phyloP scores from a whole-genome alignment of 73 alveolate species.

The Stentor roeselii region DNA sequence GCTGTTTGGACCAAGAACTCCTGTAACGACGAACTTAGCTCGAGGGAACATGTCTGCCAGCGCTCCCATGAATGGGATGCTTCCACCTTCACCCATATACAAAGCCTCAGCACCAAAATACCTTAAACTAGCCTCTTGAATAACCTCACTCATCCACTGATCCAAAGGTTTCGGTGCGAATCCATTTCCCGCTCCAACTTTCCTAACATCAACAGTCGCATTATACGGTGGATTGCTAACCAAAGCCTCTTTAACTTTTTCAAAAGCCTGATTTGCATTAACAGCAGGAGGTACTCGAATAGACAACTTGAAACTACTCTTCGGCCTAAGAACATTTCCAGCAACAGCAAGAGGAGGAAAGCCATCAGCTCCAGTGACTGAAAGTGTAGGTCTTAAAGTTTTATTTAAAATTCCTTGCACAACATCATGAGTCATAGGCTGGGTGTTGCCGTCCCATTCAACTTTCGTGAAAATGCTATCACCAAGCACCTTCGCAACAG shows the following conservation, averaged over 20 bases:
- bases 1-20: slow-evolving; percentile 92
- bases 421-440: slow-evolving; percentile 59
- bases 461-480: slow-evolving; percentile 46
- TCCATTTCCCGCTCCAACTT: slow-evolving; percentile 55
- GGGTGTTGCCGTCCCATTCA: slow-evolving; percentile 50
- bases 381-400: slow-evolving; percentile 81
- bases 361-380: slow-evolving; percentile 85
- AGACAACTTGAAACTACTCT: slow-evolving; percentile 68
- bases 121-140: slow-evolving; percentile 39
- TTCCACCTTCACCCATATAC: slow-evolving; percentile 69
- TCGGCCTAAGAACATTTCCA: slow-evolving; percentile 87
- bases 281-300: slow-evolving; percentile 87
- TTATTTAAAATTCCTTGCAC: slow-evolving; percentile 65
- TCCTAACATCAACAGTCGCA: slow-evolving; percentile 52
- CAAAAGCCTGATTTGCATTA: slow-evolving; percentile 65
- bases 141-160: slow-evolving; percentile 35
- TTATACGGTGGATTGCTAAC: slow-evolving; percentile 79
- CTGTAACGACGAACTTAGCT: slow-evolving; percentile 82
- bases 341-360: slow-evolving; percentile 78
- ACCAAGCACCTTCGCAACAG: slow-evolving; percentile 59
- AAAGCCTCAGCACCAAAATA: slow-evolving; percentile 54
- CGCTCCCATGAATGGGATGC: slow-evolving; percentile 67
- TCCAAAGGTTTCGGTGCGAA: slow-evolving; percentile 31
- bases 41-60: slow-evolving; percentile 79
- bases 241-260: slow-evolving; percentile 50